Evolutionary conservation across 345 rosid species (phyloP), one percentile per base, ranked within the genome.

Genomic region (Brassica napus): DNA sequence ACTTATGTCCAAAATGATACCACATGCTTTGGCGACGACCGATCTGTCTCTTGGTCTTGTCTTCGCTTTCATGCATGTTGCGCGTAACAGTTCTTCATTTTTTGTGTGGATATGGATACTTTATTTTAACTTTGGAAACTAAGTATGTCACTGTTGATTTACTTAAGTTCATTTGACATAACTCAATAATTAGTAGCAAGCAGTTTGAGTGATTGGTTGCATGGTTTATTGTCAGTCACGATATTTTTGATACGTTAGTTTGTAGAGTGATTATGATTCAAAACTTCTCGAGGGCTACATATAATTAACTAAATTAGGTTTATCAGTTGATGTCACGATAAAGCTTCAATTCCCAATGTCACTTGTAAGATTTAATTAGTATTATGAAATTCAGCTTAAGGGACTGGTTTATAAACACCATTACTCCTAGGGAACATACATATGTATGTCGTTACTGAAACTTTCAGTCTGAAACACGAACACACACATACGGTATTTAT

Each of bases 1-100:
- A 66, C 52, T 57, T 42, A 6, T 59, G 77, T 79, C 77, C 82
- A 66, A 59, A 72, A 66, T 59, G 47, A 65, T 37, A 44, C 72
- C 58, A 71, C 73, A 66, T 60, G 77, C 52, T 61, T 60, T 30
- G 63, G 23, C 16, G 6, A 58, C 31, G 11, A 76, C 18, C 26
- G 23, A 11, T 65, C 8, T 59, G 52, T 21, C 35, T 8, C 55
- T 72, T 14, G 8, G 75, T 71, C 63, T 72, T 24, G 37, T 73
- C 35, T 49, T 57, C 28, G 28, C 3, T 57, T 21, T 16, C 30
- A 57, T 57, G 62, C 62, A 21, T 57, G 14, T 57, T 21, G 30
- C 62, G 26, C 26, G 11, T 55, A 8, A 55, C 6, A 12, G 16
- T 14, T 52, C 4, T 54, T 57, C 11, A 3, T 57, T 2, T 58